These are phyloP conservation scores for Maudiozyma serrabonitensis DNA, from an alignment of 805 yeast genomes.

Conservation along the genomic window DNA sequence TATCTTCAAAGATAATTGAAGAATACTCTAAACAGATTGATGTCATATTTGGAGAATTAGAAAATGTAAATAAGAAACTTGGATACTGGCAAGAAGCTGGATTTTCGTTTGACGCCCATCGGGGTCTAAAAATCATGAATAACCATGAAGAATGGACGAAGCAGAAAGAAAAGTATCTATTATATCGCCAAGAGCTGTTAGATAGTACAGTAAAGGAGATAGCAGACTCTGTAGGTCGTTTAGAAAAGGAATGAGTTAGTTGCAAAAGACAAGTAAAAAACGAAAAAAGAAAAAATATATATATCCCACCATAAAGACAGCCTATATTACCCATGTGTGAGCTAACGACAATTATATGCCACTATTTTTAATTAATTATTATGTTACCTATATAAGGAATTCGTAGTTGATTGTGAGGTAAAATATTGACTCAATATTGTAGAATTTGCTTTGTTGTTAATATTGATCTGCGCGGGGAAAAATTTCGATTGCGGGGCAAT, in stretches of 20 bases:
- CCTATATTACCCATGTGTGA: too few species aligned
- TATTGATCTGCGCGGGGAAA: neutral
- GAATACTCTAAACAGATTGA: conserved; percentile 23
- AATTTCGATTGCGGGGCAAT: neutral
- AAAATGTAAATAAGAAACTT: conserved; percentile 18
- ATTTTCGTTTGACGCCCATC: conserved; percentile 24
- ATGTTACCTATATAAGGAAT: too few species aligned
- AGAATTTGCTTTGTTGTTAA: neutral
- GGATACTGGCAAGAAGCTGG: conserved; percentile 29
- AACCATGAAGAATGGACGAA: conserved; percentile 23
- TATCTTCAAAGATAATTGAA: conserved; percentile 24
- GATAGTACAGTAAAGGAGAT: conserved; percentile 4
- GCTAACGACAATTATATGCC: too few species aligned
- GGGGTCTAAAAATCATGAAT: conserved; percentile 21
- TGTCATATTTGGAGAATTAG: conserved; percentile 13
- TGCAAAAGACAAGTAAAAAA: too few species aligned
- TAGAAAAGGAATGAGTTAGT: neutral
- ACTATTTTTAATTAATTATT: too few species aligned
- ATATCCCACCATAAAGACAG: too few species aligned
- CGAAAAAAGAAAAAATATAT: too few species aligned
- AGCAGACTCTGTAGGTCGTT: neutral
- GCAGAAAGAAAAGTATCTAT: conserved; percentile 18
- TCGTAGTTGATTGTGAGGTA: too few species aligned
- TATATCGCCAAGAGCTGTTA: conserved; percentile 14
- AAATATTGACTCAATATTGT: too few species aligned